Base-by-base conservation (phyloP, 768 basidiomycete species). In the Termitomyces sp. region DNA sequence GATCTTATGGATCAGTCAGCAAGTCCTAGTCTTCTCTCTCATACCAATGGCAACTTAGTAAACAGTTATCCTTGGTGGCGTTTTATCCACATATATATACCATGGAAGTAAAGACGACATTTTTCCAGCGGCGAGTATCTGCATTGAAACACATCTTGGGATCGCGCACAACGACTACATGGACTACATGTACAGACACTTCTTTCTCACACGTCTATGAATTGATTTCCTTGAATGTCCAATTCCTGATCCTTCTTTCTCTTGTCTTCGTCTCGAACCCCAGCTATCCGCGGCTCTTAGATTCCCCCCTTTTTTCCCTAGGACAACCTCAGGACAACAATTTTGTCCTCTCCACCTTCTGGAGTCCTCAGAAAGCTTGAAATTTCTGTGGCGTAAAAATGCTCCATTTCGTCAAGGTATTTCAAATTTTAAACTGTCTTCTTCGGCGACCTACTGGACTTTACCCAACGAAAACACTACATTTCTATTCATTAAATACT, bases 391-490 rank as follows among this genome's bases (percentile, higher is more conserved):
- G 4, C 23, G 11, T 31, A 2, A 23, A 48, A 27, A 31, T 57
- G 11, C 4, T 15, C n/a, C 2, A 25, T 29, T 31, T 57, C 12
- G 23, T 57, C n/a, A 35, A 15, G 12, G 32, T 52, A 38, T n/a
- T 56, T 56, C 29, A 40, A 56, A 25, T 36, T 35, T 6, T 38
- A 56, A n/a, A n/a, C n/a, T n/a, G n/a, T 38, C 35, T 18, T 12
- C 55, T 56, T 25, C 50, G 41, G 20, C 55, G 18, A 22, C 50
- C 52, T n/a, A n/a, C n/a, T n/a, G n/a, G n/a, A n/a, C n/a, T n/a
- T n/a, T n/a, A n/a, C n/a, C n/a, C n/a, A n/a, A n/a, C n/a, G n/a
- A n/a, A n/a, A n/a, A n/a, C n/a, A n/a, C n/a, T n/a, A n/a, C n/a
- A n/a, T n/a, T n/a, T n/a, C n/a, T n/a, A n/a, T n/a, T n/a, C n/a